These are phyloP conservation scores for Chalara sp. DNA, from an alignment of 2,329 filamentous ascomycete genomes.

Conservation along the genomic window DNA sequence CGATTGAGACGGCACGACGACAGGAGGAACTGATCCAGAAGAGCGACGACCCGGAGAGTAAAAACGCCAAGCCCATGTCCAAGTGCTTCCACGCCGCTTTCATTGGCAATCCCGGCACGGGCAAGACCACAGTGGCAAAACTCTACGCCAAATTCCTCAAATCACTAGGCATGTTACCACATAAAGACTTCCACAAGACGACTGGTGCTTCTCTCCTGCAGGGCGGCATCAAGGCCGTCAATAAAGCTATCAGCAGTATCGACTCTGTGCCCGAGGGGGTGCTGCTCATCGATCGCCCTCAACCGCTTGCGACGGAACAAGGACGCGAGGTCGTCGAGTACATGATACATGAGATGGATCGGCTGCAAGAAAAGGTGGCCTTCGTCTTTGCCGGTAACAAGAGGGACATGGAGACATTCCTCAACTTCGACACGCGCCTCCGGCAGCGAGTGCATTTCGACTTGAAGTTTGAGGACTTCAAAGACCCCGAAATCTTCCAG, in stretches of 20 bases:
- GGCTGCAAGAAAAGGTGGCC: slow-evolving; percentile 55
- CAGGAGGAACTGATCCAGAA: too few relatives aligned
- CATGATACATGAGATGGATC: slow-evolving; percentile 72
- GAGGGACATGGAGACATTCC: slow-evolving; percentile 71
- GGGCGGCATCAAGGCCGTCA: slow-evolving; percentile 53
- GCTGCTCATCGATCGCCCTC: slow-evolving; percentile 74
- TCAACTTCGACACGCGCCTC: slow-evolving; percentile 66
- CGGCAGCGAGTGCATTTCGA: slow-evolving; percentile 60
- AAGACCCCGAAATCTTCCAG: slow-evolving; percentile 52
- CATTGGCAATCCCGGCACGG: slow-evolving; percentile 70
- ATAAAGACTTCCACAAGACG: slow-evolving; percentile 54
- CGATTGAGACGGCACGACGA: too few relatives aligned
- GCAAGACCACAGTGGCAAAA: slow-evolving; percentile 66
- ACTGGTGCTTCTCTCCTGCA: slow-evolving; percentile 61
- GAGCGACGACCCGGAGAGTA: too few relatives aligned
- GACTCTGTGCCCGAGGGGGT: slow-evolving; percentile 62
- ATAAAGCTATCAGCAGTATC: slow-evolving; percentile 47
- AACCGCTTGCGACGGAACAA: slow-evolving; percentile 62
- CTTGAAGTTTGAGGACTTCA: slow-evolving; percentile 64
- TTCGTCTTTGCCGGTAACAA: slow-evolving; percentile 67
- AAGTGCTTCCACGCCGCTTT: slow-evolving; percentile 58
- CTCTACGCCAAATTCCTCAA: slow-evolving; percentile 61
- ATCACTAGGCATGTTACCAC: slow-evolving; percentile 54
- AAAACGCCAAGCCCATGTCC: too few relatives aligned
- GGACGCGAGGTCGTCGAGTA: slow-evolving; percentile 49